These are phyloP conservation scores for Simplicillium sp. DNA, from an alignment of 2,329 filamentous ascomycete genomes.

Conservation along the genomic window DNA sequence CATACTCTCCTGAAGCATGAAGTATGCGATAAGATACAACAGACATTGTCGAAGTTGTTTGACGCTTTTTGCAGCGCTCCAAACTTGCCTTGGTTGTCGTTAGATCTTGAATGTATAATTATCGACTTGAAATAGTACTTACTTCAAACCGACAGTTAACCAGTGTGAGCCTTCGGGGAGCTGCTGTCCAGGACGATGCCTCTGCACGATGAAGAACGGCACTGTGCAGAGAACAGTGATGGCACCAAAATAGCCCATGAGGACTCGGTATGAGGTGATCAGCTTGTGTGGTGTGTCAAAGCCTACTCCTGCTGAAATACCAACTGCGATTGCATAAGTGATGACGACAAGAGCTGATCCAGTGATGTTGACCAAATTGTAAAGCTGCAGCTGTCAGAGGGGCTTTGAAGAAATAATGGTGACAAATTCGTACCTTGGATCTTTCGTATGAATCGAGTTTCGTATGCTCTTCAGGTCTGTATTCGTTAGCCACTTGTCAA, in stretches of 20 bases:
- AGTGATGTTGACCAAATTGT: conserved; percentile 13
- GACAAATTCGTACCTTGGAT: conserved; percentile 6
- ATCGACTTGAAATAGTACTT: not conserved
- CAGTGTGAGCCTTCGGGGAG: conserved; percentile 9
- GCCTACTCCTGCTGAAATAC: conserved; percentile 10
- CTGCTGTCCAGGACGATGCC: conserved; percentile 12
- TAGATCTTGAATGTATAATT: not conserved
- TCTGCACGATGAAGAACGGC: conserved; percentile 14
- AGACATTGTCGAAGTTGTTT: conserved; percentile 11
- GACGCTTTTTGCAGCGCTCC: conserved; percentile 10
- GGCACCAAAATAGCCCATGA: conserved; percentile 12
- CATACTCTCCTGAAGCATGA: conserved; percentile 12
- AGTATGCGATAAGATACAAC: conserved; percentile 12
- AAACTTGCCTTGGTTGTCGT: conserved; percentile 6
- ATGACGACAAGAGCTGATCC: conserved; percentile 11
- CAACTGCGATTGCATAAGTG: conserved; percentile 10
- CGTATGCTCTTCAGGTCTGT: conserved; percentile 8
- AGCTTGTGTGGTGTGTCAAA: conserved; percentile 7
- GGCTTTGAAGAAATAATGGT: not conserved
- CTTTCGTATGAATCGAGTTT: conserved; percentile 12
- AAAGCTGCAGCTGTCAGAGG: conserved; percentile 5
- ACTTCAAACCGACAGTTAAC: conserved; percentile 9
- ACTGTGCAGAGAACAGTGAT: conserved; percentile 11
- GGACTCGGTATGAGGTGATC: conserved; percentile 9
- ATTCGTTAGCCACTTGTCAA: not conserved